phyloP scores from a whole-genome alignment of 2,329 filamentous ascomycete genomes.

The Colletotrichum sp. region DNA sequence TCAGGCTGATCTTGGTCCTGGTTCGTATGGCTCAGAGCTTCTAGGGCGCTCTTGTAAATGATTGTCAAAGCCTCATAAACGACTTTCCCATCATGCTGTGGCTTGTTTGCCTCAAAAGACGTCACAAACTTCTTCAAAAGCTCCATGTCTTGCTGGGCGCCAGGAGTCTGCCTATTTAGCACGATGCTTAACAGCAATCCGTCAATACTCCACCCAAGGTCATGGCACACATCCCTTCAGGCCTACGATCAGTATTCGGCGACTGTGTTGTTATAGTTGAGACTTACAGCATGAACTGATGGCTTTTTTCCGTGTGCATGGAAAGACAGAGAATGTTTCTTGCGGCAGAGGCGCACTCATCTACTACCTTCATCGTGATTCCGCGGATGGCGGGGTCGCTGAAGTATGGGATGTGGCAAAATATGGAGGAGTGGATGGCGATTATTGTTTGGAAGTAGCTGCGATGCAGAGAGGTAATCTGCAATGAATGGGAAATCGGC shows the following conservation, averaged over 20 bases:
- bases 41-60: not conserved
- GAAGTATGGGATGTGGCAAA: not conserved
- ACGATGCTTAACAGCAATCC: not conserved
- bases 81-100: accelerated
- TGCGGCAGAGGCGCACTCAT: not conserved
- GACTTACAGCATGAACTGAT: not conserved
- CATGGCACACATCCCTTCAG: not conserved
- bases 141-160: not conserved
- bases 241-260: not conserved
- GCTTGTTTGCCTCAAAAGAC: not conserved
- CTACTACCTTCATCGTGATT: not conserved
- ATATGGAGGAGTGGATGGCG: not conserved
- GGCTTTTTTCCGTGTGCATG: accelerated
- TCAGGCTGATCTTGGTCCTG: not conserved
- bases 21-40: accelerated
- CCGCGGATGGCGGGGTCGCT: not conserved
- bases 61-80: accelerated
- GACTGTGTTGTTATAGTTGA: accelerated
- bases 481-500: accelerated
- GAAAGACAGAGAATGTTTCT: not conserved
- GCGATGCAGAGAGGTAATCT: not conserved
- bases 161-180: not conserved
- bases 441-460: not conserved
- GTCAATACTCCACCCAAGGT: not conserved
- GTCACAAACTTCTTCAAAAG: accelerated